Base-by-base conservation (phyloP, 2,329 filamentous ascomycete genomes). In the Didymella keratinophila region DNA sequence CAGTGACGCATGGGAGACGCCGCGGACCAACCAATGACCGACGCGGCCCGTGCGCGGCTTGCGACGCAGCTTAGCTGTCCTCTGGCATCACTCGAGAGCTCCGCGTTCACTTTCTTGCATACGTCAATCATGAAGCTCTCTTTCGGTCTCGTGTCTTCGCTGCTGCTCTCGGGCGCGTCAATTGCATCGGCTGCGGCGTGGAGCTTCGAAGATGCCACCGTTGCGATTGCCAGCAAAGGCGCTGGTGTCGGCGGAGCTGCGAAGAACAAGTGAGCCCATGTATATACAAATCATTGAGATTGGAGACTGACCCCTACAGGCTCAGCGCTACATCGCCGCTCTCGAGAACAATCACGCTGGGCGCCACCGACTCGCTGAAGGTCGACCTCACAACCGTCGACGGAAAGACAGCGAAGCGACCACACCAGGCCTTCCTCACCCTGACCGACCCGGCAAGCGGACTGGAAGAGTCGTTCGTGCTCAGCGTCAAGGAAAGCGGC, bases 391-490 rank as follows among this genome's bases (percentile, higher is more conserved):
- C 92, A 32, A 85, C 92, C 9, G 89, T 90, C 75, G 92, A 97
- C 72, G 88, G 86, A 73, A 87, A 88, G 78, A 89, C 87, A 68
- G 84, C 86, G 45, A 94, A 93, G 83, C 87, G 91, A 65, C 92
- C 95, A 68, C 95, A 99, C 79, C 95, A 99, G 79, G 93, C 93
- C 6, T 97, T 97, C 81, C 83, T 99, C 52, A 84, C 95, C 16
- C 79, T 99, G 57, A 88, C 86, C 69, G 93, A 98, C 68, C 81
- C 84, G 11, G 80, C 83, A 12, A 89, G 88, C 11, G 92, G 91
- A 34, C 82, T 99, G 45, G 93, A 98, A 78, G 89, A 93, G 23
- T 93, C 93, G 1, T 97, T 94, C 71, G 87, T 93, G 1, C 84
- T 99, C 69, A 88, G 81, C 11, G 81, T 96, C 46, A 97, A 96